Evolutionary conservation across 768 basidiomycete genomes (phyloP).

Genomic region (Chalciporus piperatus): DNA sequence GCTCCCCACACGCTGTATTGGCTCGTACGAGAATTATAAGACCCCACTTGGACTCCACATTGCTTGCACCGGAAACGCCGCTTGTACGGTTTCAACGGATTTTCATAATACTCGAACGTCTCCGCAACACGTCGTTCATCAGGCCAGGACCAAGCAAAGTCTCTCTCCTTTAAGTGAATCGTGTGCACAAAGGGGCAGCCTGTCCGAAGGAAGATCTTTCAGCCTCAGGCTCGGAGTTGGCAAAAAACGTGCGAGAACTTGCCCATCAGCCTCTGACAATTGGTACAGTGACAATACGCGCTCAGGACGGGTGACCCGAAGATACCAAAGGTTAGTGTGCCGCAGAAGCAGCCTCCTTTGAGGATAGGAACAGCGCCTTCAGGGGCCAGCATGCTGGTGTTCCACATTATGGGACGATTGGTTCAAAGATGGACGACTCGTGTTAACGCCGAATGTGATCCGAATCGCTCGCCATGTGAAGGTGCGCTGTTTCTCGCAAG

Average conservation of each 20-base stretch:
- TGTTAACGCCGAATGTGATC: not conserved
- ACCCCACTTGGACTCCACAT: slow-evolving; percentile 56
- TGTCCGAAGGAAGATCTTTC: not conserved
- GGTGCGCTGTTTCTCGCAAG: no score
- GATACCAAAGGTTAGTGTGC: slow-evolving; percentile 46
- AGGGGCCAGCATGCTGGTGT: slow-evolving; percentile 10
- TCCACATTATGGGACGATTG: not conserved
- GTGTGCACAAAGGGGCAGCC: slow-evolving; percentile 59
- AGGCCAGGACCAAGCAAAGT: slow-evolving; percentile 50
- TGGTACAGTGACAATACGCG: slow-evolving; percentile 68
- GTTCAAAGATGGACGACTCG: not conserved
- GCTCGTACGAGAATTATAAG: slow-evolving; percentile 46
- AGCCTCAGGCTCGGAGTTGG: not conserved
- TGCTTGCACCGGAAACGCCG: slow-evolving; percentile 59
- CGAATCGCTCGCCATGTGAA: no score
- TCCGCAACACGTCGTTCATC: slow-evolving; percentile 28
- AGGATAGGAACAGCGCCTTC: slow-evolving; percentile 21
- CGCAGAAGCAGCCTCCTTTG: slow-evolving; percentile 60
- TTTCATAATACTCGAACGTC: slow-evolving; percentile 45
- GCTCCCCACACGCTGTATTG: slow-evolving; percentile 60
- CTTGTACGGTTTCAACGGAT: slow-evolving; percentile 55
- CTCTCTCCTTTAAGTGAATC: slow-evolving; percentile 48
- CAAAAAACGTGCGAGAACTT: slow-evolving; percentile 8
- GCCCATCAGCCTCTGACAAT: slow-evolving; percentile 65
- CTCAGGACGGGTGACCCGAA: slow-evolving; percentile 48